Evolutionary conservation across 1,139 yeast species (phyloP), one percentile per base, ranked within the genome.

Genomic region (Candida gigantensis): DNA sequence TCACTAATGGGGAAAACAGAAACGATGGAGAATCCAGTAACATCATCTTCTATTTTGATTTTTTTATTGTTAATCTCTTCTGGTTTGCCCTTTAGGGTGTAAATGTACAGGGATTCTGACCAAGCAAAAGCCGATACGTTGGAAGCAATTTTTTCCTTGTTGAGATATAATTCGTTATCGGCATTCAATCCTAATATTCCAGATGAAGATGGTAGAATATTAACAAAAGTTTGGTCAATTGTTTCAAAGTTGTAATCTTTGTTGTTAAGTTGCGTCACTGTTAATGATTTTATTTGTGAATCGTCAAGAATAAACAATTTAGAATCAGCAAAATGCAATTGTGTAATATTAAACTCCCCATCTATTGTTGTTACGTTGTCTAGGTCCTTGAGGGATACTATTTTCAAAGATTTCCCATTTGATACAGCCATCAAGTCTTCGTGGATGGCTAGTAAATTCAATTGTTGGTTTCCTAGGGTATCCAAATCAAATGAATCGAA

Each of bases 401-500:
- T 44, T 21, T 39, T 45, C 37, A 57, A 45, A 23, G 36, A 25
- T 4, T 45, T 37, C 10, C 58, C 49, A 43, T 68, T 60, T n/a
- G 74, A 64, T 24, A 59, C 57, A 8, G 68, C 72, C 41, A 60
- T 56, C 17, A 53, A 38, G 8, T 40, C 20, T 36, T 63, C 57
- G 11, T 62, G 58, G 8, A 67, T 50, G 21, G 65, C 53, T 16
- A 70, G 49, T 30, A 70, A 52, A 13, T 52, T 52, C 15, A 68
- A 45, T 7, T 57, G 47, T 3, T 46, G 44, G 13, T 36, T 26
- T 1, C 50, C 47, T 7, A 42, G 36, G 1, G 39, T 37, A 8
- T 41, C 50, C 30, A 64, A 50, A 27, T 61, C 66, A 9, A 69
- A 40, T 4, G 58, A 51, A 5, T 43, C 34, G 35, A 68, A 65